These are phyloP conservation scores for Dactylorhiza incarnata DNA, from an alignment of 106 monocot genomes.

Conservation along the genomic window DNA sequence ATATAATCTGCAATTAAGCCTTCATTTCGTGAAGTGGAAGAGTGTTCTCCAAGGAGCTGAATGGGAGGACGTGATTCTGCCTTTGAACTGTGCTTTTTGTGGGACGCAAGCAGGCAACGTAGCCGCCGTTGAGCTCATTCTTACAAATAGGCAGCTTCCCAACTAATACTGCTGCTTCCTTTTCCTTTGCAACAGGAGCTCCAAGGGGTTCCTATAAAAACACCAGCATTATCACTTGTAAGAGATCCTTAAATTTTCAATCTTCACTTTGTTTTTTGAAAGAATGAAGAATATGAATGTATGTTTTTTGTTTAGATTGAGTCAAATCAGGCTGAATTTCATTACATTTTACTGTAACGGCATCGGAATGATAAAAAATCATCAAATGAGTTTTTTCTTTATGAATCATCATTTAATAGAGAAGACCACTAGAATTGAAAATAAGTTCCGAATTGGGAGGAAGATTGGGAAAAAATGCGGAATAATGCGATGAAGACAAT, in stretches of 20 bases:
- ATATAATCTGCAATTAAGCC: not conserved
- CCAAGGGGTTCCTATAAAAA: constrained; percentile 72
- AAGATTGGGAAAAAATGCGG: too few relatives aligned
- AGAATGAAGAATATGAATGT: too few relatives aligned
- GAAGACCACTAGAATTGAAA: too few relatives aligned
- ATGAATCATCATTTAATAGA: too few relatives aligned
- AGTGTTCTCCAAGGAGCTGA: constrained; percentile 65
- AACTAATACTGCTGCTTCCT: constrained; percentile 40
- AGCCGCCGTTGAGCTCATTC: constrained; percentile 35
- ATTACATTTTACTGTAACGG: too few relatives aligned
- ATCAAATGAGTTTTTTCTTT: too few relatives aligned
- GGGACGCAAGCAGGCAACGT: constrained; percentile 65
- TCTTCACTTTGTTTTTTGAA: too few relatives aligned
- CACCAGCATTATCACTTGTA: not conserved
- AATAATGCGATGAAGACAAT: not conserved
- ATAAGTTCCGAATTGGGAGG: too few relatives aligned
- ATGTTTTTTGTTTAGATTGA: too few relatives aligned
- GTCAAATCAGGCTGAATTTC: too few relatives aligned
- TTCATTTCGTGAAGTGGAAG: constrained; percentile 14
- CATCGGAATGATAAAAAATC: too few relatives aligned
- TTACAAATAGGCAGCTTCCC: constrained; percentile 66
- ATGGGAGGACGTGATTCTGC: constrained; percentile 30
- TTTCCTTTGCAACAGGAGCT: constrained; percentile 53
- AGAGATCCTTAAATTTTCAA: not conserved
- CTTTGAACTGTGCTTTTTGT: constrained; percentile 31